phyloP scores from a whole-genome alignment of 202 grass and related monocot species.

The Panicum virgatum region DNA sequence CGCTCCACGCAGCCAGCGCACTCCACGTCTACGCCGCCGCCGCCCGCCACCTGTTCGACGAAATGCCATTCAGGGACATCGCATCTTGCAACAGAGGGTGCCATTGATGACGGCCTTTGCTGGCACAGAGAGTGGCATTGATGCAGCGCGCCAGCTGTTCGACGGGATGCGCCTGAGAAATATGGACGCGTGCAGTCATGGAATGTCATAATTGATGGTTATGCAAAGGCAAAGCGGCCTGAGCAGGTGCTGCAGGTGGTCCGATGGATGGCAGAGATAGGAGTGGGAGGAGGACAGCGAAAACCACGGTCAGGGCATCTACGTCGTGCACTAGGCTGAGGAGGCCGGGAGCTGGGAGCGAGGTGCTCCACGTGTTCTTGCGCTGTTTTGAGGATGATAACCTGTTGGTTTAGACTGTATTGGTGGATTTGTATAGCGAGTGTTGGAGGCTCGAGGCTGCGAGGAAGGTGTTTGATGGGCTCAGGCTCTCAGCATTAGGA shows the following conservation, averaged over 20 bases:
- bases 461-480: constrained; percentile 56
- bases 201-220: constrained; percentile 61
- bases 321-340: constrained; percentile 54
- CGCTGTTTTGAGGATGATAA: constrained; percentile 62
- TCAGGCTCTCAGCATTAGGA: constrained; percentile 36
- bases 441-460: constrained; percentile 37
- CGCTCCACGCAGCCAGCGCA: constrained; percentile 43
- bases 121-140: neutral
- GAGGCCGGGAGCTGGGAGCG: constrained; percentile 45
- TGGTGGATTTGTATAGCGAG: constrained; percentile 66
- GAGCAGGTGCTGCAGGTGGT: constrained; percentile 56
- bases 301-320: constrained; percentile 42
- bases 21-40: constrained; percentile 45
- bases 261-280: constrained; percentile 43
- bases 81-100: constrained; percentile 38
- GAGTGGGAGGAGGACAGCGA: constrained; percentile 26
- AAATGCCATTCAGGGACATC: constrained; percentile 48
- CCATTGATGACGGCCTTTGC: constrained; percentile 48
- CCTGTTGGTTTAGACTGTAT: constrained; percentile 57
- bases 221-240: constrained; percentile 42
- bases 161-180: constrained; percentile 49
- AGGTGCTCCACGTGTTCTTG: constrained; percentile 48
- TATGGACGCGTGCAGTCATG: constrained; percentile 30
- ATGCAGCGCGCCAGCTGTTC: constrained; percentile 42
- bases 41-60: constrained; percentile 43